Conservation (phyloP, 352 stramenopile genomes). For the Pythium coloratum region DNA sequence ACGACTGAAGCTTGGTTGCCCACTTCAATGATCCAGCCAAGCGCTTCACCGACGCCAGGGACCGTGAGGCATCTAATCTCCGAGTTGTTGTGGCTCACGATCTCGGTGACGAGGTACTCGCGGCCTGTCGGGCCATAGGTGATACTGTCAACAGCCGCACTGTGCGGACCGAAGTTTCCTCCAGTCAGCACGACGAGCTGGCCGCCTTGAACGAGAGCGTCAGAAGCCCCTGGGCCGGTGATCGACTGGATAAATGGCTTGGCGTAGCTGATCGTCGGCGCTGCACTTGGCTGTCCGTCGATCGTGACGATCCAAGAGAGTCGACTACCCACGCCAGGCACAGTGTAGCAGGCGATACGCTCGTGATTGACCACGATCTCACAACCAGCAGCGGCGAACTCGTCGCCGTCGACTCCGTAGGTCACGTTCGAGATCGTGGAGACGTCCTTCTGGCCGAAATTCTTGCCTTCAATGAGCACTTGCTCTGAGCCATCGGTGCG, state of each 20-base stretch:
- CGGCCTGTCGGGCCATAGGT: slow-evolving; percentile 57
- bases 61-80: slow-evolving; percentile 50
- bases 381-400: slow-evolving; percentile 42
- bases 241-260: slow-evolving; percentile 47
- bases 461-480: slow-evolving; percentile 59
- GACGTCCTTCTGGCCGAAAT: slow-evolving; percentile 43
- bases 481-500: slow-evolving; percentile 50
- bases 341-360: slow-evolving; percentile 47
- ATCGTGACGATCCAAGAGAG: slow-evolving; percentile 62
- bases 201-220: slow-evolving; percentile 37
- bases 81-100: slow-evolving; percentile 57
- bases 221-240: slow-evolving; percentile 31
- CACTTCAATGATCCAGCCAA: slow-evolving; percentile 58
- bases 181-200: slow-evolving; percentile 45
- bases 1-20: slow-evolving; percentile 49
- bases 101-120: slow-evolving; percentile 44
- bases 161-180: slow-evolving; percentile 58
- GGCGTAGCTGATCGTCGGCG: slow-evolving; percentile 60
- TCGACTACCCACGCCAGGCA: slow-evolving; percentile 46
- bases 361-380: slow-evolving; percentile 52
- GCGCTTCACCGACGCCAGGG: slow-evolving; percentile 46
- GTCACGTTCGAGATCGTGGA: slow-evolving; percentile 43
- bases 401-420: slow-evolving; percentile 49
- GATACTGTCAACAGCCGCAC: slow-evolving; percentile 44
- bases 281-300: slow-evolving; percentile 45